Evolutionary conservation across 2,329 filamentous ascomycete species (phyloP).

Genomic region (Xylaria multiplex): DNA sequence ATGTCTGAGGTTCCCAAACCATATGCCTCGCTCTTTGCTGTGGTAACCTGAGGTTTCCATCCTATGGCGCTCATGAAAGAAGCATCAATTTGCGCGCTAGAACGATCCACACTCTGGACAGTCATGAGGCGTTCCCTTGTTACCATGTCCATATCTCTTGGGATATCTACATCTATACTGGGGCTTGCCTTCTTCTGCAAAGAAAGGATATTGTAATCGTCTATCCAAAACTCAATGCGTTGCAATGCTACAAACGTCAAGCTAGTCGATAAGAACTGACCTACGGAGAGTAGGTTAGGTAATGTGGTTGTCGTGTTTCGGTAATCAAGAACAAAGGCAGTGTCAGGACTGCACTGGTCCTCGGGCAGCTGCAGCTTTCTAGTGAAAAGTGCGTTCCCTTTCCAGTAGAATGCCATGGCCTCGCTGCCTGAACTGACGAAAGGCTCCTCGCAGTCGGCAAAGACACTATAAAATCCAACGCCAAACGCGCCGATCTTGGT

Average conservation of each 20-base stretch:
- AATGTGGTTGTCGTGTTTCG: slow-evolving; percentile 87
- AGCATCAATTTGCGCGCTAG: slow-evolving; percentile 92
- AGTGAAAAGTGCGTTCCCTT: slow-evolving; percentile 96
- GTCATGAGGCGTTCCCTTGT: slow-evolving; percentile 92
- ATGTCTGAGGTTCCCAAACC: slow-evolving; percentile 60
- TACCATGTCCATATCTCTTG: slow-evolving; percentile 80
- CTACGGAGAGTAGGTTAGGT: slow-evolving; percentile 84
- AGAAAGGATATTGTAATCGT: slow-evolving; percentile 82
- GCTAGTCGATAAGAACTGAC: slow-evolving; percentile 93
- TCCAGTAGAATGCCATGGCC: slow-evolving; percentile 99
- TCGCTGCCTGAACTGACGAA: slow-evolving; percentile 93
- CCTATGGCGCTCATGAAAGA: slow-evolving; percentile 87
- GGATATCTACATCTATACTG: slow-evolving; percentile 75
- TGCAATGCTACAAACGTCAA: slow-evolving; percentile 93
- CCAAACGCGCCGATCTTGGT: slow-evolving; percentile 99
- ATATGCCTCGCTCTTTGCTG: slow-evolving; percentile 61
- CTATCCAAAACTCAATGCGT: slow-evolving; percentile 87
- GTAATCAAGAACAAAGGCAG: slow-evolving; percentile 95
- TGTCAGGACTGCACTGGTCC: slow-evolving; percentile 74
- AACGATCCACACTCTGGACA: slow-evolving; percentile 80
- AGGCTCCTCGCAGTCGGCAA: slow-evolving; percentile 96
- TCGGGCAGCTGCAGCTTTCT: slow-evolving; percentile 80
- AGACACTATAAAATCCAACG: slow-evolving; percentile 98
- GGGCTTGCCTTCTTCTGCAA: slow-evolving; percentile 89
- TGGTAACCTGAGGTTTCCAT: slow-evolving; percentile 72